Conservation (phyloP, 768 basidiomycete species). For the Lactarius sp. region DNA sequence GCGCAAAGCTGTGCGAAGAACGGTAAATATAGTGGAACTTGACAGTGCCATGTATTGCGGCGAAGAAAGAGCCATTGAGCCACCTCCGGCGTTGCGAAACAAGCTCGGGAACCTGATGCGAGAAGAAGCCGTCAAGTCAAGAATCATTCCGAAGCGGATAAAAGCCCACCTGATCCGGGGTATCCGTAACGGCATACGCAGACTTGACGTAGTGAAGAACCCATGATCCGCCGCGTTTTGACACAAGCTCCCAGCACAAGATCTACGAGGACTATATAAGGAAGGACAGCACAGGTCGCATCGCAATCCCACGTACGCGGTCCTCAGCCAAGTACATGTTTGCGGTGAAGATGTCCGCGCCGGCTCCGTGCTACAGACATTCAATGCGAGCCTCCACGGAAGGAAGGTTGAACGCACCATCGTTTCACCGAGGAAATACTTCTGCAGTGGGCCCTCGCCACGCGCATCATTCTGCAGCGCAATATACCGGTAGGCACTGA, state of each 20-base stretch:
- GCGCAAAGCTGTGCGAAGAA: constrained; percentile 70
- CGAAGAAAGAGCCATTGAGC: constrained; percentile 99
- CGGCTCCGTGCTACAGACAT: constrained; percentile 58
- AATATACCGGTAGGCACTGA: constrained; percentile 88
- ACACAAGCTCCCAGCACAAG: constrained; percentile 95
- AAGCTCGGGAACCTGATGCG: constrained; percentile 71
- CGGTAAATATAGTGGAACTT: constrained; percentile 97
- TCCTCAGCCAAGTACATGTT: constrained; percentile 97
- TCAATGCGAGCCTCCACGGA: neutral
- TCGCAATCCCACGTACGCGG: constrained; percentile 42
- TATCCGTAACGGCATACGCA: constrained; percentile 88
- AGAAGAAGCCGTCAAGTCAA: neutral
- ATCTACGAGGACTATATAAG: constrained; percentile 41
- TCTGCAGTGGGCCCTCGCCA: constrained; percentile 86
- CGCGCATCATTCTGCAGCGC: constrained; percentile 80
- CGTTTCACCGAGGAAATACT: constrained; percentile 97
- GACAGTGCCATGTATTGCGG: constrained; percentile 84
- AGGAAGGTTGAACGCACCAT: constrained; percentile 46
- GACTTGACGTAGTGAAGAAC: constrained; percentile 95
- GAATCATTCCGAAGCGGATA: neutral
- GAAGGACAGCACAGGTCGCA: neutral
- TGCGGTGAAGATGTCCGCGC: constrained; percentile 88
- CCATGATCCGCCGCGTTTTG: constrained; percentile 89
- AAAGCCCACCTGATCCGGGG: constrained; percentile 72
- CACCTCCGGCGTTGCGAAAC: constrained; percentile 94